These are phyloP conservation scores for Chalciporus sphaerocephalus DNA, from an alignment of 768 basidiomycete species.

Conservation along the genomic window DNA sequence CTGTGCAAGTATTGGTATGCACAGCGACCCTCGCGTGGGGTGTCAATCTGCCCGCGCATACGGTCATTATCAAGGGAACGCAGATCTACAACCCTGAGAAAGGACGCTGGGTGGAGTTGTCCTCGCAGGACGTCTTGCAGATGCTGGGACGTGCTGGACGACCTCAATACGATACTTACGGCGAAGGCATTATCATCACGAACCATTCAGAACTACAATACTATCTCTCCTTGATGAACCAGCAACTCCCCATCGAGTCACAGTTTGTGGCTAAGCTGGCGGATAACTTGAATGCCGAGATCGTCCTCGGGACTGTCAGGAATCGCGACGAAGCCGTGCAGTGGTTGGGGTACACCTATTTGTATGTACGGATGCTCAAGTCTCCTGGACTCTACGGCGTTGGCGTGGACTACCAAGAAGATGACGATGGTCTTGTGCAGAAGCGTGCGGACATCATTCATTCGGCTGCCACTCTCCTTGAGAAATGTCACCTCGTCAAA, in stretches of 20 bases:
- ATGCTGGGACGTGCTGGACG: slow-evolving; percentile 98
- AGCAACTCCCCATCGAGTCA: slow-evolving; percentile 95
- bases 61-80: slow-evolving; percentile 99
- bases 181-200: slow-evolving; percentile 98
- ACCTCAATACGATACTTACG: slow-evolving; percentile 94
- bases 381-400: slow-evolving; percentile 85
- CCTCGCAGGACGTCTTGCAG: slow-evolving; percentile 93
- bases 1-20: slow-evolving; percentile 91
- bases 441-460: slow-evolving; percentile 94
- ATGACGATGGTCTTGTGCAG: slow-evolving; percentile 77
- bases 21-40: slow-evolving; percentile 99
- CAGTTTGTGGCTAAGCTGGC: slow-evolving; percentile 91
- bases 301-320: slow-evolving; percentile 89
- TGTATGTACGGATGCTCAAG: slow-evolving; percentile 94
- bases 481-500: slow-evolving; percentile 91
- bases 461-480: slow-evolving; percentile 86
- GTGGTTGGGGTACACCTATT: slow-evolving; percentile 93
- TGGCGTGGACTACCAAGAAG: slow-evolving; percentile 85
- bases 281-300: slow-evolving; percentile 96
- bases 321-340: slow-evolving; percentile 97
- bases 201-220: slow-evolving; percentile 97
- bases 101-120: slow-evolving; percentile 94
- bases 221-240: slow-evolving; percentile 91
- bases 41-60: slow-evolving; percentile 96
- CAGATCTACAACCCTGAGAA: slow-evolving; percentile 99